phyloP scores from a whole-genome alignment of 768 basidiomycete species.

The Scleroderma citrinum region DNA sequence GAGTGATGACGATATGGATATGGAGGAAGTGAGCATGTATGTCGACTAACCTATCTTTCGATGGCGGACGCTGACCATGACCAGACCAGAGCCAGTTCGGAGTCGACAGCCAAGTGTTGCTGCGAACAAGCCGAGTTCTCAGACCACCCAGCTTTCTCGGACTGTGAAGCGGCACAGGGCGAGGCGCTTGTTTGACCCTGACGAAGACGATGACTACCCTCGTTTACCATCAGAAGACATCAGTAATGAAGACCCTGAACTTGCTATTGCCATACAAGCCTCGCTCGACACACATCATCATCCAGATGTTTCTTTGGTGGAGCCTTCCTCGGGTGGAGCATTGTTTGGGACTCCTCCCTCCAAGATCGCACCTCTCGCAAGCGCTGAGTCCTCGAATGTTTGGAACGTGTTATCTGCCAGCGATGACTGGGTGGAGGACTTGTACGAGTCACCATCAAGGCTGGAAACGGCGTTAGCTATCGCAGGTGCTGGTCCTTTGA shows the following conservation, averaged over 20 bases:
- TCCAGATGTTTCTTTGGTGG: not conserved
- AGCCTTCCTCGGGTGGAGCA: not conserved
- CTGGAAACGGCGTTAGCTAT: conserved; percentile 66
- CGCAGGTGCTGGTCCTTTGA: conserved; percentile 48
- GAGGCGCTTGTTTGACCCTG: conserved; percentile 49
- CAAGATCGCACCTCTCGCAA: conserved; percentile 1
- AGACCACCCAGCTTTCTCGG: conserved; percentile 22
- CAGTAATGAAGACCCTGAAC: conserved; percentile 47
- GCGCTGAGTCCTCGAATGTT: not conserved
- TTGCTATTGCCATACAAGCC: conserved; percentile 57
- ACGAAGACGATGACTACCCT: conserved; percentile 40
- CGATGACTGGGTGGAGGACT: conserved; percentile 37
- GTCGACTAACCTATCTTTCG: conserved; percentile 15
- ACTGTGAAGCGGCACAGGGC: conserved; percentile 30
- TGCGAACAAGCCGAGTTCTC: conserved; percentile 55
- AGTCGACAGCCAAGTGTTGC: conserved; percentile 60
- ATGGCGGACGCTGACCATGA: conserved; percentile 8
- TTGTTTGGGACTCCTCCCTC: conserved; percentile 4
- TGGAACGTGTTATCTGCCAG: not conserved
- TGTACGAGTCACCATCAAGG: conserved; percentile 46
- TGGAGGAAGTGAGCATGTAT: conserved; percentile 79
- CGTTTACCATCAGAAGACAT: conserved; percentile 20
- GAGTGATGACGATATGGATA: conserved; percentile 52
- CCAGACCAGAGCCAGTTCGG: conserved; percentile 26
- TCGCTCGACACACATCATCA: conserved; percentile 39